Conservation (phyloP, 2,329 filamentous ascomycete species). For the Zymoseptoria crescenta region DNA sequence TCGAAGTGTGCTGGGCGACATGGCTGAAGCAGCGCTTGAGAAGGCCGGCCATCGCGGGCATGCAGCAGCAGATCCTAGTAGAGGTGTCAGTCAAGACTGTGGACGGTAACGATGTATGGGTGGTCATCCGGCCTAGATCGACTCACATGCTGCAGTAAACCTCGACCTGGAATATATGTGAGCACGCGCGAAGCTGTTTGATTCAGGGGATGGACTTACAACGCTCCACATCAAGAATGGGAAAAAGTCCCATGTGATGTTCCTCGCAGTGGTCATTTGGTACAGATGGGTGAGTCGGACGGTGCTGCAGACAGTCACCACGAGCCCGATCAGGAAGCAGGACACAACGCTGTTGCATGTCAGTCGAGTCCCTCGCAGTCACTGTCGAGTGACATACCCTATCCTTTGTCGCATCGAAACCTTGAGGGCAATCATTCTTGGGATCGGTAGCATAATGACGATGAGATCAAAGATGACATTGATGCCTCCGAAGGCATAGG, state of each 20-base stretch:
- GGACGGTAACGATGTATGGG: background rate
- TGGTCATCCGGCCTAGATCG: background rate
- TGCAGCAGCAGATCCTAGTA: constrained; percentile 1
- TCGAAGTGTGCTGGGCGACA: background rate
- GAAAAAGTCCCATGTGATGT: constrained; percentile 10
- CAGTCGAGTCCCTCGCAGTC: background rate
- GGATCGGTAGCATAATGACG: constrained; percentile 10
- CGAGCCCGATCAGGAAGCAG: constrained; percentile 9
- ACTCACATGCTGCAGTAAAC: background rate
- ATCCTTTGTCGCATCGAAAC: constrained; percentile 4
- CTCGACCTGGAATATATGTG: background rate
- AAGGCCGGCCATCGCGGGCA: constrained; percentile 5
- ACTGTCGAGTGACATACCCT: background rate
- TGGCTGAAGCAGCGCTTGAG: background rate
- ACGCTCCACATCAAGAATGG: constrained; percentile 5
- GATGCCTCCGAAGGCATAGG: constrained; percentile 4
- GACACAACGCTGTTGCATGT: constrained; percentile 3
- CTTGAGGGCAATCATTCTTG: constrained; percentile 7
- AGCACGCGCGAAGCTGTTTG: background rate
- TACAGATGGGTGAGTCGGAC: constrained; percentile 8
- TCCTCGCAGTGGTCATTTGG: constrained; percentile 7
- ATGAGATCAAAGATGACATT: constrained; percentile 9
- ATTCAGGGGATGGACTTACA: background rate
- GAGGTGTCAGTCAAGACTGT: background rate
- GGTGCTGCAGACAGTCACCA: constrained; percentile 9